Percentiles rank a stretch among this genome's conserved stretches.
phyloP scores from a whole-genome alignment of 2,329 filamentous ascomycete species.

The Delphinella strobiligena region DNA sequence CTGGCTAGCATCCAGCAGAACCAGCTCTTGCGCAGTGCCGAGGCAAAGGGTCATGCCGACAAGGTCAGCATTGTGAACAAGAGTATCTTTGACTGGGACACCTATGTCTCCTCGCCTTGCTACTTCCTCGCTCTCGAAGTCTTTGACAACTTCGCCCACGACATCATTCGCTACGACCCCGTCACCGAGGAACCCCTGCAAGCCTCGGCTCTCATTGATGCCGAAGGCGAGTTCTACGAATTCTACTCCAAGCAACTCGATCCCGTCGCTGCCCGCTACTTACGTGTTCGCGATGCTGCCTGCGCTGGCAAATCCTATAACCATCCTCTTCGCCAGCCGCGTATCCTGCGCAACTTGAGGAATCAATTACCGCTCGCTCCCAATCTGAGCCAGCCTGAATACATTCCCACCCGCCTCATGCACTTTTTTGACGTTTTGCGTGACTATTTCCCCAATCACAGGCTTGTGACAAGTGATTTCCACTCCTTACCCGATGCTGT shows the following conservation, averaged over 20 bases:
- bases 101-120: constrained; percentile 79
- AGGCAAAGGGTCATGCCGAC: constrained; percentile 61
- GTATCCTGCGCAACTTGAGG: constrained; percentile 48
- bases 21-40: constrained; percentile 54
- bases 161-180: constrained; percentile 81
- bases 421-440: constrained; percentile 91
- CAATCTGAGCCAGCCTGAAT: constrained; percentile 75
- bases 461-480: constrained; percentile 84
- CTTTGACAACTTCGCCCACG: constrained; percentile 96
- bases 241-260: constrained; percentile 78
- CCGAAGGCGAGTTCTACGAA: constrained; percentile 81
- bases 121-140: constrained; percentile 98
- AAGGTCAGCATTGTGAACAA: constrained; percentile 92
- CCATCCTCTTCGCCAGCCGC: constrained; percentile 45
- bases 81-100: constrained; percentile 88
- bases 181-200: constrained; percentile 73
- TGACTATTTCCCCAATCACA: constrained; percentile 78
- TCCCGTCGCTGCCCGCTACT: constrained; percentile 67
- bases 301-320: constrained; percentile 46
- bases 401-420: constrained; percentile 88
- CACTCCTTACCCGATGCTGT: constrained; percentile 73
- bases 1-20: constrained; percentile 67
- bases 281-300: constrained; percentile 73
- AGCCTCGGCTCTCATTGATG: constrained; percentile 77
- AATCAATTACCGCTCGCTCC: constrained; percentile 56